Evolutionary conservation across 106 monocot genomes (phyloP), one percentile per base, ranked within the genome.

Genomic region (Hemerocallis citrina): DNA sequence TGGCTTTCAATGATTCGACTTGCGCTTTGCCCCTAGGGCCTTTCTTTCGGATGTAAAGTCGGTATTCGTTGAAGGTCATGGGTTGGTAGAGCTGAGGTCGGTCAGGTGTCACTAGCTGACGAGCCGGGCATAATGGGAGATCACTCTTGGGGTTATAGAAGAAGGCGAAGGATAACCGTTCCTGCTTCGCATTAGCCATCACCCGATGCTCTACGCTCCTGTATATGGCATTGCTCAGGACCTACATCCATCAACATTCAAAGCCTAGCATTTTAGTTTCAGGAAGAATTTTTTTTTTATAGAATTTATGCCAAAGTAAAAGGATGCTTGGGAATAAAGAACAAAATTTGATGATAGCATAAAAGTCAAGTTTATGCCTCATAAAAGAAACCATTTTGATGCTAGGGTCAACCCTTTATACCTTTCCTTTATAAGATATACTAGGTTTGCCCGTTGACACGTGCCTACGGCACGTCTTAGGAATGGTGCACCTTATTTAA

Each of bases 131-230:
- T 14, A 88, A 17, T 20, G 76, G 79, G 1, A 88, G 5, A 41
- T 88, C 83, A 20, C 66, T 63, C 31, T 28, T 73, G 5, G 87
- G 87, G 66, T 83, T 87, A 76, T 73, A 87, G 73, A 82, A 82
- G 63, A 79, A 65, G 32, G 76, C 87, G 12, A 88, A 8, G 2
- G 87, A 88, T 0, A 88, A 21, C n/a, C 87, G 65, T 37, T 88
- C 87, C 2, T 37, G 31, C 12, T 16, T n/a, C 21, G 82, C 40
- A 33, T 88, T 88, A 23, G 60, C 68, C 34, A 68, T 21, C 72
- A 79, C 83, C 11, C 87, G 63, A 61, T 88, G 87, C 61, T 88
- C 87, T 42, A 83, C 72, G 64, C 87, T 88, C 67, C 68, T 79
- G 73, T 79, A 88, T 3, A 32, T 54, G 0, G 68, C 76, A 59